A percentile compares a stretch with the other conserved stretches of the same genome.
Evolutionary conservation across 805 yeast genomes (phyloP).

Genomic region (Kodamaea sagamina): DNA sequence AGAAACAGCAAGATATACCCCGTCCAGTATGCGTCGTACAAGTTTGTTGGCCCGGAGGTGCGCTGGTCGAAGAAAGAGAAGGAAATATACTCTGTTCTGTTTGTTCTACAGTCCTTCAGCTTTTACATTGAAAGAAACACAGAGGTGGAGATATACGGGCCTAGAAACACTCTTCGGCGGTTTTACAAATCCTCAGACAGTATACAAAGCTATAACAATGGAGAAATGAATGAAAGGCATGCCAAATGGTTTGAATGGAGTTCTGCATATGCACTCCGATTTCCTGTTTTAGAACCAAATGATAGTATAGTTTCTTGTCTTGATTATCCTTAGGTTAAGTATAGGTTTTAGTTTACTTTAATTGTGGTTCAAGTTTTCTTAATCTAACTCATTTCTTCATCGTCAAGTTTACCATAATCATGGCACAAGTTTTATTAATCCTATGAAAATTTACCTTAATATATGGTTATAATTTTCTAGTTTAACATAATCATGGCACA

Average conservation of each 20-base stretch:
- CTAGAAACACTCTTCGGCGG: background rate
- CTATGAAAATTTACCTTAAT: too few relatives aligned
- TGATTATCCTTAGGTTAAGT: conserved; percentile 1
- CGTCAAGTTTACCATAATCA: too few relatives aligned
- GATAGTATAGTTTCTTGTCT: background rate
- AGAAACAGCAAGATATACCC: background rate
- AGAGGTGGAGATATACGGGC: conserved; percentile 1
- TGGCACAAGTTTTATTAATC: too few relatives aligned
- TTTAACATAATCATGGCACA: too few relatives aligned
- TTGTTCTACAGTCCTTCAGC: background rate
- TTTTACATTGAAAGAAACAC: background rate
- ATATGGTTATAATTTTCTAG: too few relatives aligned
- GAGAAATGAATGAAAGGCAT: background rate
- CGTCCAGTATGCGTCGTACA: background rate
- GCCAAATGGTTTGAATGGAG: conserved; percentile 4
- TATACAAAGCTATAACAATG: background rate
- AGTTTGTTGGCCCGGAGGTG: background rate
- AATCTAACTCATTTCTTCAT: too few relatives aligned
- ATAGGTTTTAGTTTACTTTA: too few relatives aligned
- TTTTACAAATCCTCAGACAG: background rate
- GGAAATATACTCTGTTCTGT: background rate
- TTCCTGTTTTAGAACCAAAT: background rate
- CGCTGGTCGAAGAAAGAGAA: background rate
- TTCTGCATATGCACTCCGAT: background rate
- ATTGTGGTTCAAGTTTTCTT: too few relatives aligned